A percentile compares a stretch with the other conserved stretches of the same genome.
Conservation (phyloP, 2,329 filamentous ascomycete species). For the Hysterium pulicare region DNA sequence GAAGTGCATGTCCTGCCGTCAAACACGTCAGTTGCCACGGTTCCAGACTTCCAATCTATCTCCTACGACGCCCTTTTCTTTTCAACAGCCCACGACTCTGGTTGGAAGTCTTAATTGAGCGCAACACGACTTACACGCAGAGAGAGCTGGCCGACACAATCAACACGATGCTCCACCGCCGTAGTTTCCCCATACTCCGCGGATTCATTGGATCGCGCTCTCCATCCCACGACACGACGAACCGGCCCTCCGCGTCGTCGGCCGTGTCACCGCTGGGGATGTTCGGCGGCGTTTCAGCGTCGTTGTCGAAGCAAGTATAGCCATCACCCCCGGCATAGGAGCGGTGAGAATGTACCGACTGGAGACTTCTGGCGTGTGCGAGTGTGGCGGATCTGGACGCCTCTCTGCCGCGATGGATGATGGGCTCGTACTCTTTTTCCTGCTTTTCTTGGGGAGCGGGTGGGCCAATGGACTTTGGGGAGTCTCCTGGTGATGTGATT, state of each 20-base stretch:
- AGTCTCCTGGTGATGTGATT: not conserved
- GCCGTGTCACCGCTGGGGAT: conserved; percentile 17
- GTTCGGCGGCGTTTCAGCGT: conserved; percentile 16
- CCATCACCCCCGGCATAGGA: conserved; percentile 37
- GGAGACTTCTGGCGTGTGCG: conserved; percentile 11
- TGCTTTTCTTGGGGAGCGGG: not conserved
- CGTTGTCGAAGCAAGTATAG: conserved; percentile 34
- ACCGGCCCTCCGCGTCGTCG: conserved; percentile 43
- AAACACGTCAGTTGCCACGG: conserved; percentile 6
- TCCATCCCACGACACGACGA: conserved; percentile 72
- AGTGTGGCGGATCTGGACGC: not conserved
- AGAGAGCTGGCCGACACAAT: conserved; percentile 72
- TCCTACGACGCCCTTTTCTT: too few species aligned
- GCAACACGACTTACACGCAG: conserved; percentile 67
- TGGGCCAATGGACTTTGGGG: not conserved
- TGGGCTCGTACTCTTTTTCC: not conserved
- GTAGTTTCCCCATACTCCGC: conserved; percentile 60
- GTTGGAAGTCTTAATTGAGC: too few species aligned
- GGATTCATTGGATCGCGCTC: conserved; percentile 73
- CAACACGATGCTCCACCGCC: conserved; percentile 75
- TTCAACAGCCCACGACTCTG: too few species aligned
- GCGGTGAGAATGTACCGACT: conserved; percentile 26
- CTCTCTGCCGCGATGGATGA: too few species aligned
- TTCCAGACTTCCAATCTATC: too few species aligned
- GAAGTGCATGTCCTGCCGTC: conserved; percentile 69